These are phyloP conservation scores for Pythium phragmiticola DNA, from an alignment of 352 stramenopile species.

Conservation along the genomic window DNA sequence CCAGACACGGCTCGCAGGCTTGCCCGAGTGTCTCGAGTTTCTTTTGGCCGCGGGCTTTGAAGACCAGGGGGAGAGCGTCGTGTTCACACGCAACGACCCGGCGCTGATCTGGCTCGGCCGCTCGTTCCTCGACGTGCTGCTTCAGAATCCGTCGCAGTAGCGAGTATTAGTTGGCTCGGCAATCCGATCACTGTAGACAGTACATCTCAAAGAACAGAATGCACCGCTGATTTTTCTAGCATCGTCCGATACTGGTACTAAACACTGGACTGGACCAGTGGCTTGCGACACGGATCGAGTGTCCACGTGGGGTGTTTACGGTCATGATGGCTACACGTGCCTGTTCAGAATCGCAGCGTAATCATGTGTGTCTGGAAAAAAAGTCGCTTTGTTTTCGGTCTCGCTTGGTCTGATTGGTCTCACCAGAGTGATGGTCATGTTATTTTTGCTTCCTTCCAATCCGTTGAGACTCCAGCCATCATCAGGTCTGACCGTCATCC, in stretches of 20 bases:
- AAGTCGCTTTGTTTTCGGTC: neutral
- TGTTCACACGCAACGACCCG: conserved; percentile 56
- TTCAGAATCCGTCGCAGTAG: neutral
- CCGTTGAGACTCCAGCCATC: neutral
- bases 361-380: too few relatives aligned
- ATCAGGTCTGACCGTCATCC: conserved; percentile 3
- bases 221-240: too few relatives aligned
- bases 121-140: conserved; percentile 52
- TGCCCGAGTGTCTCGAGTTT: conserved; percentile 67
- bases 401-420: neutral
- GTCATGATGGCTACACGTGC: too few relatives aligned
- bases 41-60: conserved; percentile 64
- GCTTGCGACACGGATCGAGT: too few relatives aligned
- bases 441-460: neutral
- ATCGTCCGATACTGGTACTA: too few relatives aligned
- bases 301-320: too few relatives aligned
- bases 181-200: neutral
- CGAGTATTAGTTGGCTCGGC: neutral
- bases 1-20: conserved; percentile 38
- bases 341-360: too few relatives aligned
- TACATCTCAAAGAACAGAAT: neutral
- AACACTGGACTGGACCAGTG: too few relatives aligned
- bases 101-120: conserved; percentile 72
- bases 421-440: conserved; percentile 5
- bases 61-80: conserved; percentile 51